A percentile compares a stretch with the other conserved stretches of the same genome.
Conservation (phyloP, 129 eudicot species). For the Tagetes erecta region DNA sequence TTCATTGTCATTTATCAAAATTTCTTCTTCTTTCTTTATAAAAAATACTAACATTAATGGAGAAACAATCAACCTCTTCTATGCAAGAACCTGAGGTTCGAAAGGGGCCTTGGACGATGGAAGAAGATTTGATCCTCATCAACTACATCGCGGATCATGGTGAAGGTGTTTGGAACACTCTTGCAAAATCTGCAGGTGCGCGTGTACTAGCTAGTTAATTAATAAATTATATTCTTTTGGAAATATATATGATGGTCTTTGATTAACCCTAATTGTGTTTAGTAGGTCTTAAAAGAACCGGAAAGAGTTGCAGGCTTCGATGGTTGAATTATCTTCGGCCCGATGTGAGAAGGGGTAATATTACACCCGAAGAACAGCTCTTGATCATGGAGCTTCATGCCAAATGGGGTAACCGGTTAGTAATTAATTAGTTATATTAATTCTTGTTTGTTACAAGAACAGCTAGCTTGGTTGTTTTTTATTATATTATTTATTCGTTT, state of each 20-base stretch:
- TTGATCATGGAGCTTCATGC: conserved; percentile 94
- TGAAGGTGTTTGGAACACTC: conserved; percentile 96
- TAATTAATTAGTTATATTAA: not conserved
- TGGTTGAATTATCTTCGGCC: conserved; percentile 95
- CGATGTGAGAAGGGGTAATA: conserved; percentile 92
- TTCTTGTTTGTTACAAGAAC: not conserved
- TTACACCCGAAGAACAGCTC: conserved; percentile 84
- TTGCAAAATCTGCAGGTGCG: conserved; percentile 88
- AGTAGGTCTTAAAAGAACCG: conserved; percentile 88
- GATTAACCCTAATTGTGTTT: not conserved
- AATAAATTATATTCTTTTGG: not conserved
- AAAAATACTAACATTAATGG: conserved; percentile 39
- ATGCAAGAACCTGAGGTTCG: conserved; percentile 63
- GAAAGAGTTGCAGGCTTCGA: conserved; percentile 90
- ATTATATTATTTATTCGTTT: not conserved
- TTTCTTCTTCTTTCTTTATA: conserved; percentile 27
- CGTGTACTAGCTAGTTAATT: conserved; percentile 45
- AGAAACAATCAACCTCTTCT: conserved; percentile 42
- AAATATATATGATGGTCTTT: not conserved
- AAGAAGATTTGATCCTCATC: conserved; percentile 90
- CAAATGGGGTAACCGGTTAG: conserved; percentile 93
- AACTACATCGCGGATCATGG: conserved; percentile 94
- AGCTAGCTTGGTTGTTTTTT: too few species aligned
- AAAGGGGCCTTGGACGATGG: conserved; percentile 99
- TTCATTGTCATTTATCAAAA: conserved; percentile 38